These are phyloP conservation scores for Dichomitus squalens DNA, from an alignment of 1,284 basidiomycete species.

Conservation along the genomic window DNA sequence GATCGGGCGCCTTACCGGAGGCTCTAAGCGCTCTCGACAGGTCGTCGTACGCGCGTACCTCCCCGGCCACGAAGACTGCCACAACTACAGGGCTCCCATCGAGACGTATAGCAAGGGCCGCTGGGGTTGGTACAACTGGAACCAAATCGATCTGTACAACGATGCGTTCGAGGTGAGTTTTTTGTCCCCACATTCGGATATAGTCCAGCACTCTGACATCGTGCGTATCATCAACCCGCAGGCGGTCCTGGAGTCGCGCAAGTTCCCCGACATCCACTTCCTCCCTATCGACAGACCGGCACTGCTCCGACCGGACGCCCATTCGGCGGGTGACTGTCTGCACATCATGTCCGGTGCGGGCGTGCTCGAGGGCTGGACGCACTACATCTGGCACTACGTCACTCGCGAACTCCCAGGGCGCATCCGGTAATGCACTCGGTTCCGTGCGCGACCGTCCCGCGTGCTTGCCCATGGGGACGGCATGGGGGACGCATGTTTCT, in stretches of 20 bases:
- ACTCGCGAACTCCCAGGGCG: conserved; percentile 39
- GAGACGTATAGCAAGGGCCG: conserved; percentile 41
- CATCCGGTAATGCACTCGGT: conserved; percentile 13
- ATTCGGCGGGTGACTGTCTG: conserved; percentile 60
- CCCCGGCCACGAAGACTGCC: conserved; percentile 67
- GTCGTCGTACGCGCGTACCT: conserved; percentile 63
- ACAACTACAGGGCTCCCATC: conserved; percentile 46
- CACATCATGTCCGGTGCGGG: conserved; percentile 67
- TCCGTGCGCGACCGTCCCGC: neutral
- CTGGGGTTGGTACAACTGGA: conserved; percentile 65
- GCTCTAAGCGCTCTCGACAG: conserved; percentile 34
- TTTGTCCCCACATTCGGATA: neutral
- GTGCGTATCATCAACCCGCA: neutral
- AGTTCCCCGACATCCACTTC: conserved; percentile 58
- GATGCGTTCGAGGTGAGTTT: conserved; percentile 51
- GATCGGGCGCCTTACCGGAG: conserved; percentile 16
- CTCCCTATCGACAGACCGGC: conserved; percentile 61
- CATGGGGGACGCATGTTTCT: neutral
- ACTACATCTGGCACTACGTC: conserved; percentile 69
- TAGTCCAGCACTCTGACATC: neutral
- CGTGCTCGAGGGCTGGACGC: conserved; percentile 71
- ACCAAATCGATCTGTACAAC: conserved; percentile 57
- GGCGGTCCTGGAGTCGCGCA: conserved; percentile 37
- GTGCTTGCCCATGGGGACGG: neutral
- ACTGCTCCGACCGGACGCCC: conserved; percentile 65